Conservation (phyloP, 257 asterid genomes). For the Forsythia suspensa region DNA sequence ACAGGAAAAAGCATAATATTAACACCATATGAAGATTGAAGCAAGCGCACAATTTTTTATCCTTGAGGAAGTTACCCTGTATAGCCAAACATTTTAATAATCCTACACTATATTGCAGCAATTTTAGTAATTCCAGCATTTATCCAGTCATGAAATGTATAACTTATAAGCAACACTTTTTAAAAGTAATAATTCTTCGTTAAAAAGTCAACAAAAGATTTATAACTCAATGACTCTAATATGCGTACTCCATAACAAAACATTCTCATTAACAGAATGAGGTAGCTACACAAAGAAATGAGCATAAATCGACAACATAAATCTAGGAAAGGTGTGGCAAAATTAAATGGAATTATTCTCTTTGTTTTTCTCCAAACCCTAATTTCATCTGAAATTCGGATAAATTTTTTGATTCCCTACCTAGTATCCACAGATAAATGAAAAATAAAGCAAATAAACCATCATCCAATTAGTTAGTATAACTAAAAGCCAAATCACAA, state of each 20-base stretch:
- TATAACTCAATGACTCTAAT: constrained; percentile 14
- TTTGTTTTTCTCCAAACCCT: background rate
- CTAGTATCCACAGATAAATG: background rate
- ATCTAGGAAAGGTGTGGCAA: background rate
- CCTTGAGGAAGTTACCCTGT: background rate
- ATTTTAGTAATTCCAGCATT: background rate
- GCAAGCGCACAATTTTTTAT: background rate
- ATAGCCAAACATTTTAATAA: background rate
- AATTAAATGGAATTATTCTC: background rate
- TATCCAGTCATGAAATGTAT: background rate
- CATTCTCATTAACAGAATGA: background rate
- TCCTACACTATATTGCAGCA: background rate
- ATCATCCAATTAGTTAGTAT: background rate
- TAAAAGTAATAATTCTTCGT: background rate
- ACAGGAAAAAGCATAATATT: background rate
- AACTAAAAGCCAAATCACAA: background rate
- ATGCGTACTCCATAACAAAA: constrained; percentile 38
- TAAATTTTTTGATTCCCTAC: background rate
- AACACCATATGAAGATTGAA: background rate
- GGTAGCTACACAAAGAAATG: background rate
- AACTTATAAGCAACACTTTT: background rate
- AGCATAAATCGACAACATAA: background rate
- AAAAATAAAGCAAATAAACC: background rate
- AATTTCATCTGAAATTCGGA: background rate
- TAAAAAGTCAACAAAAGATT: background rate